These are phyloP conservation scores for Vachellia pachyceras DNA, from an alignment of 306 rosid species.

Conservation along the genomic window DNA sequence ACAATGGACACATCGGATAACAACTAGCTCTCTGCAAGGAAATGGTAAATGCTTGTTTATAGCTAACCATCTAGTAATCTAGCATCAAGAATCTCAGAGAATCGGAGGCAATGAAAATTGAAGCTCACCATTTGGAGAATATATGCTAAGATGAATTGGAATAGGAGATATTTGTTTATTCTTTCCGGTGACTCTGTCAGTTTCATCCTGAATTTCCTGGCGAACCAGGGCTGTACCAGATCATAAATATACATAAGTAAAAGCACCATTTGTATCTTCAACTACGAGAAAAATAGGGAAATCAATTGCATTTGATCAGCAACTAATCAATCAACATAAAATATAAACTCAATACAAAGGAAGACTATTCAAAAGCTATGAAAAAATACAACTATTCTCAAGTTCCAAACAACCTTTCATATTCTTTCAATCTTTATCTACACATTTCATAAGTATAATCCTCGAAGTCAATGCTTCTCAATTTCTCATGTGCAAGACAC, in stretches of 20 bases:
- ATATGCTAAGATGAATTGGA: constrained; percentile 98
- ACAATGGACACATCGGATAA: not conserved
- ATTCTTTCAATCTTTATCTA: not conserved
- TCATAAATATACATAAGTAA: constrained; percentile 14
- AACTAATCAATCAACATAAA: not conserved
- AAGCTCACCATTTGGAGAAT: constrained; percentile 84
- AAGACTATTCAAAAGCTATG: not conserved
- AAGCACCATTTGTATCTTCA: constrained; percentile 18
- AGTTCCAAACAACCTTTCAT: not conserved
- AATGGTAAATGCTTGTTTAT: constrained; percentile 2
- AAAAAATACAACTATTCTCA: not conserved
- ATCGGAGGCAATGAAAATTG: not conserved
- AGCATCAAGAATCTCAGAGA: not conserved
- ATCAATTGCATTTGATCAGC: constrained; percentile 14
- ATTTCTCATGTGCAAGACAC: not conserved
- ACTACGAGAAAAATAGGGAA: not conserved
- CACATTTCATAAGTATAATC: not conserved
- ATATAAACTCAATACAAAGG: not conserved
- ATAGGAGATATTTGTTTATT: constrained; percentile 86
- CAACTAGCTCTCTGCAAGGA: not conserved
- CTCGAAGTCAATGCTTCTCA: not conserved
- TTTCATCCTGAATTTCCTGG: constrained; percentile 92
- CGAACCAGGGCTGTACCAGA: constrained; percentile 73
- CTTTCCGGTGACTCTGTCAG: constrained; percentile 89
- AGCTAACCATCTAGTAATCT: constrained; percentile 27